Base-by-base conservation (phyloP, 306 rosid genomes). In the Hippophae tibetana region DNA sequence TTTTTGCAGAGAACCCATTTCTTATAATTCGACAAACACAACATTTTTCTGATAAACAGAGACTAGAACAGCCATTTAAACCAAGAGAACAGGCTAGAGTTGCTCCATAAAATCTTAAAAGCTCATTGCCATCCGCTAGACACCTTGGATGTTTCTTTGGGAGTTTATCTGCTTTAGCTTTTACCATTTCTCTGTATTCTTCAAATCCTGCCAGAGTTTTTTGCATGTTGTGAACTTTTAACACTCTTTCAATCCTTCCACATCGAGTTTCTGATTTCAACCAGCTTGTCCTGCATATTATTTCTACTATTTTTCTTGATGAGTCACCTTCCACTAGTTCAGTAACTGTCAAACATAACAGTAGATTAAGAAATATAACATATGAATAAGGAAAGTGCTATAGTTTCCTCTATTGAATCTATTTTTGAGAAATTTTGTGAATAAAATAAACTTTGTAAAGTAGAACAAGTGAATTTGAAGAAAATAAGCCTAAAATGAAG, bases 91-190 rank as follows among this genome's bases (percentile, higher is more conserved):
- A 86, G 49, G 78, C 74, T 62, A 83, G 23, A 7, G 74, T 74
- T 42, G 95, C 74, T 69, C 85, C 83, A 55, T 83, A 77, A 68
- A 83, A 86, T 77, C 83, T 78, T 47, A 86, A 60, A 49, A 83
- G 81, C 62, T 86, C 90, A 54, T 86, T 81, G 40, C 95, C 95
- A 66, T 86, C 85, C 7, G 63, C 90, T 10, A 78, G 44, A 51
- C 95, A 86, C 62, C 86, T 90, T 0, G 84, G 79, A 43, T 74
- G 76, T 50, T 70, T 72, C 52, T 63, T 70, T 7, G 61, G 58
- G 13, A 58, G 60, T 49, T 58, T 77, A 2, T 77, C 75, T 25
- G 82, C 82, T 40, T 77, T 60, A 10, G 5, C 63, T 76, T 84
- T 87, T 26, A 79, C 74, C 57, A 9, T 69, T 56, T 81, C 83